A percentile compares a stretch with the other conserved stretches of the same genome.
Evolutionary conservation across 75 land plant genomes (phyloP).

Genomic region (Pinus taeda): DNA sequence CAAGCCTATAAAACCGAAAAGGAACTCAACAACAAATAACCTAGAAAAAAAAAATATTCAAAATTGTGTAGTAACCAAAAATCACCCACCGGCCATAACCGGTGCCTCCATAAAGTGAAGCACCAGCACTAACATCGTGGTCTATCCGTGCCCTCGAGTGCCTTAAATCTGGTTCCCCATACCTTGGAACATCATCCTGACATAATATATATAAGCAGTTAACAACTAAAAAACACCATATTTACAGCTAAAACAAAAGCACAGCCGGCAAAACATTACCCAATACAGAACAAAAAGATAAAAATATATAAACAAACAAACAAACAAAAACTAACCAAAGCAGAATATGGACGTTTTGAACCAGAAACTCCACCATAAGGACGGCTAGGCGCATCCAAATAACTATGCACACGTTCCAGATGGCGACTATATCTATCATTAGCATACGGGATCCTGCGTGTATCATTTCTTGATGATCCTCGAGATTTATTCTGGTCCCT

Average conservation of each 20-base stretch:
- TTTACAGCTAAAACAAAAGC: background rate
- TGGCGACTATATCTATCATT: background rate
- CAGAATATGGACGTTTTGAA: conserved; percentile 16
- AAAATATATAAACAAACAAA: too few species aligned
- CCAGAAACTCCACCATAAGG: conserved; percentile 13
- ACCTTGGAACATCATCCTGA: conserved; percentile 10
- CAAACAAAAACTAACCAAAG: conserved; percentile 7
- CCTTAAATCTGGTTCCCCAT: background rate
- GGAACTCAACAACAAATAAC: background rate
- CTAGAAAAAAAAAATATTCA: background rate
- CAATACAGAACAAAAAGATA: too few species aligned
- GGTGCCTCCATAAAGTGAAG: conserved; percentile 7
- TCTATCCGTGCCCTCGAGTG: background rate
- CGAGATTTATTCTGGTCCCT: conserved; percentile 11
- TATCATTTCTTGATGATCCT: background rate
- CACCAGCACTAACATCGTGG: background rate
- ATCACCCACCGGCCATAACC: background rate
- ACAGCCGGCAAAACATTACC: background rate
- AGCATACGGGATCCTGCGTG: conserved; percentile 5
- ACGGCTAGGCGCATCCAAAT: background rate
- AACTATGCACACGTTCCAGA: conserved; percentile 7
- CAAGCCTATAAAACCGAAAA: background rate
- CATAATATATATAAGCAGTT: background rate
- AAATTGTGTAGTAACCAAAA: background rate
- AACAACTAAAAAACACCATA: background rate